Conservation (phyloP, 1,139 yeast species). For the Taiozyma onychis region DNA sequence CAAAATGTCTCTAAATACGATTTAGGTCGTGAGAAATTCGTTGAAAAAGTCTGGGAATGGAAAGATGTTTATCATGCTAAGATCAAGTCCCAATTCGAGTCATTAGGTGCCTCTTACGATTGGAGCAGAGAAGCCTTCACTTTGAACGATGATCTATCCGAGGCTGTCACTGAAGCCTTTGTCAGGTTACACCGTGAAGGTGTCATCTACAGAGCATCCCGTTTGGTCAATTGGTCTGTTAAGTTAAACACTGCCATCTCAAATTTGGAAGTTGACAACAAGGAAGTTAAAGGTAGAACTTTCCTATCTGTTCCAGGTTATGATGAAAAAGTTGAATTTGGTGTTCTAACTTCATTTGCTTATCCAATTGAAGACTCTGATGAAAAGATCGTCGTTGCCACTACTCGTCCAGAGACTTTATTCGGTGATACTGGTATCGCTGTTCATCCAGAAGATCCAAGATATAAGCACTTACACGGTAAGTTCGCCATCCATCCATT, state of each 20-base stretch:
- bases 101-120: conserved; percentile 94
- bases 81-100: conserved; percentile 78
- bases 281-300: conserved; percentile 80
- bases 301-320: conserved; percentile 82
- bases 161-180: conserved; percentile 87
- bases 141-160: conserved; percentile 68
- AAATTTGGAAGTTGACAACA: conserved; percentile 92
- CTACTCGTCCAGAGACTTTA: conserved; percentile 97
- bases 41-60: conserved; percentile 96
- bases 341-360: conserved; percentile 91
- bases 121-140: conserved; percentile 96
- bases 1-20: conserved; percentile 92
- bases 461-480: conserved; percentile 94
- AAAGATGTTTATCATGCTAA: conserved; percentile 87
- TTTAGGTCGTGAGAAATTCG: conserved; percentile 85
- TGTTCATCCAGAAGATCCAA: conserved; percentile 89
- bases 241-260: conserved; percentile 93
- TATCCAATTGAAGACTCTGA: conserved; percentile 86
- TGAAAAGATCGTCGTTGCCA: conserved; percentile 87
- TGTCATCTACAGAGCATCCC: conserved; percentile 86
- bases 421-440: conserved; percentile 98
- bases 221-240: conserved; percentile 96
- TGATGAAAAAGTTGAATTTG: conserved; percentile 87
- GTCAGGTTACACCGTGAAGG: conserved; percentile 92
- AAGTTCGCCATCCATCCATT: conserved; percentile 89